Percentiles rank a stretch among this genome's conserved stretches.
These are phyloP conservation scores for Rhamnella rubrinervis DNA, from an alignment of 331 rosid genomes.

Conservation along the genomic window DNA sequence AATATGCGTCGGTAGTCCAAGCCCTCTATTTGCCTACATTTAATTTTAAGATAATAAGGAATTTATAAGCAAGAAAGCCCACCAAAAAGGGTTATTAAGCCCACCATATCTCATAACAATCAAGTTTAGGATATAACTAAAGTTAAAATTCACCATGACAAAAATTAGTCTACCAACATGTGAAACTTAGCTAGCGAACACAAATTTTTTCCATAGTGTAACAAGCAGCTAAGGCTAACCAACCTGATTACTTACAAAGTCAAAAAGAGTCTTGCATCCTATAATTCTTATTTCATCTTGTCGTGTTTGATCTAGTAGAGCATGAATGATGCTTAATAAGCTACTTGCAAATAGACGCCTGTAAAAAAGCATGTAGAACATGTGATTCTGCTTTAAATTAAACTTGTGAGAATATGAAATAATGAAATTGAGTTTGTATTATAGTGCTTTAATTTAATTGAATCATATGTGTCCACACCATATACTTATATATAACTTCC, in stretches of 20 bases:
- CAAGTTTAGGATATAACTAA: no score
- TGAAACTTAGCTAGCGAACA: no score
- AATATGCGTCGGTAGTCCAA: no score
- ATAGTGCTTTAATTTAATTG: background rate
- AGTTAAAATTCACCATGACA: no score
- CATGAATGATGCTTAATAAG: constrained; percentile 77
- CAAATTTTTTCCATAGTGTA: no score
- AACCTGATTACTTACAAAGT: constrained; percentile 92
- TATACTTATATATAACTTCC: background rate
- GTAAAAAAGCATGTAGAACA: constrained; percentile 9
- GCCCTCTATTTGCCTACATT: no score
- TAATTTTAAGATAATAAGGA: no score
- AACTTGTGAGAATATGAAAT: constrained; percentile 3
- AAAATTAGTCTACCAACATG: no score
- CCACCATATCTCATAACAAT: no score
- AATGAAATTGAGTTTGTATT: background rate
- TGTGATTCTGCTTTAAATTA: constrained; percentile 3
- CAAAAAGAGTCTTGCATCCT: constrained; percentile 84
- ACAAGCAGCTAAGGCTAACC: constrained; percentile 29
- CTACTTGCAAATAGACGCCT: constrained; percentile 93
- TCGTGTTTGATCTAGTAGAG: constrained; percentile 82
- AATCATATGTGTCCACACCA: background rate
- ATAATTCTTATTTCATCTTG: constrained; percentile 84
- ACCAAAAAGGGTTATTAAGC: no score
- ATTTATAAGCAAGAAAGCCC: no score